phyloP scores from a whole-genome alignment of 2,329 filamentous ascomycete species.

The Colletotrichum filicis region DNA sequence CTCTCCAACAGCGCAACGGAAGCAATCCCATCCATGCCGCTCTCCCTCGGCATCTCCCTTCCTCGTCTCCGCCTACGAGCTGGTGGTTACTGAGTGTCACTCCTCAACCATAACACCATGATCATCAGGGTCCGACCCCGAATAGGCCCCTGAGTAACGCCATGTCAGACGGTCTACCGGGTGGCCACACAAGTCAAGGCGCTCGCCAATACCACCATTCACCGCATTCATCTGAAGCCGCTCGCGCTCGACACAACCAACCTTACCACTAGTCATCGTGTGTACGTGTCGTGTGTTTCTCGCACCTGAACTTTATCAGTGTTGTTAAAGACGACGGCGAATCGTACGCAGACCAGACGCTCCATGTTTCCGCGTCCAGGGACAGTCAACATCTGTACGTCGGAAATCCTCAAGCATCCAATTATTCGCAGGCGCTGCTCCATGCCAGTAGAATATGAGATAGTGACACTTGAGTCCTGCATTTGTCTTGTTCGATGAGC shows the following conservation, averaged over 20 bases:
- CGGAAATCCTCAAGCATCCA: neutral
- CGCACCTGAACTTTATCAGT: conserved; percentile 7
- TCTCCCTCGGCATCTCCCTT: conserved; percentile 11
- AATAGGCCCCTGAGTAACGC: conserved; percentile 10
- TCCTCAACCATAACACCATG: conserved; percentile 14
- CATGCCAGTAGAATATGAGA: neutral
- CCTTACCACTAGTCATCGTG: neutral
- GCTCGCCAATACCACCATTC: conserved; percentile 4
- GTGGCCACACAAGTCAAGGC: neutral
- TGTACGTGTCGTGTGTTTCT: neutral
- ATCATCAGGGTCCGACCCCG: conserved; percentile 31
- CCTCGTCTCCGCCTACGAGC: conserved; percentile 7
- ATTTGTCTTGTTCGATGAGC: neutral
- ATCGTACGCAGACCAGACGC: neutral
- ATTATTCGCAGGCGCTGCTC: neutral
- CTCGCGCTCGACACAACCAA: conserved; percentile 1
- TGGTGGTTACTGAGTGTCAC: neutral
- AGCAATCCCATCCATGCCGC: conserved; percentile 16
- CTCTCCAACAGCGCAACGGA: neutral
- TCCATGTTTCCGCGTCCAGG: neutral
- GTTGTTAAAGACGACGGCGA: neutral
- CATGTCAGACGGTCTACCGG: conserved; percentile 7
- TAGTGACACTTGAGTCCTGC: neutral
- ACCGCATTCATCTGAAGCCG: conserved; percentile 28
- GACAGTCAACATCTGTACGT: neutral